Evolutionary conservation across 441 rosid species (phyloP), one percentile per base, ranked within the genome.

Genomic region (Gossypium davidsonii): DNA sequence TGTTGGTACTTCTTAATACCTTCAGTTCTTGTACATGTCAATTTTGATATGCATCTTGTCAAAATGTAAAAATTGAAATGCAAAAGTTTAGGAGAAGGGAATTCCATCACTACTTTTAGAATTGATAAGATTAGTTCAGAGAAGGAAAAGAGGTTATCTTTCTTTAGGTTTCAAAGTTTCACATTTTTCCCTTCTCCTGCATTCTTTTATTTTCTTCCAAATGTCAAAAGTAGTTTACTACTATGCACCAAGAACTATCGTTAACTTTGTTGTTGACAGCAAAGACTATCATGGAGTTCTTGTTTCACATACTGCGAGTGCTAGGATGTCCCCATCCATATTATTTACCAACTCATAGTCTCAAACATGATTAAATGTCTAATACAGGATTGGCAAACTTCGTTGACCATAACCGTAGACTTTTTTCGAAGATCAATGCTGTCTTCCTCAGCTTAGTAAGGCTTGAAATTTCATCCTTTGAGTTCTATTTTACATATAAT

Each of bases 371-470:
- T 62, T 53, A 63, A 73, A 74, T 78, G 64, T 77, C 65, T 75
- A 66, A 80, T 81, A 67, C 97, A 92, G 99, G 91, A 48, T 72
- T 90, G 68, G 87, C 85, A 64, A 81, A 81, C 74, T 87, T 81
- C 82, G 91, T 91, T 65, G 99, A 92, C 84, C 80, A 71, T 59
- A 94, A 91, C 48, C 95, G 87, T 70, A 86, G 85, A 73, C 87
- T 84, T 51, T 81, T 91, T 71, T 91, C 97, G 21, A 86, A 80
- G 77, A 79, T 89, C 71, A 88, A 81, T 65, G 90, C 92, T 4
- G 49, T 91, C 79, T 82, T 85, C 79, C 96, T 94, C 75, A 80
- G 96, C 81, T 82, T 94, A 79, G 99, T 92, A 86, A 89, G 94
- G 63, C 59, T 62, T 65, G 34, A 73, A 59, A 73, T 77, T 70